A percentile compares a stretch with the other conserved stretches of the same genome.
These are phyloP conservation scores for Hemerocallis citrina DNA, from an alignment of 106 monocot species.

Conservation along the genomic window DNA sequence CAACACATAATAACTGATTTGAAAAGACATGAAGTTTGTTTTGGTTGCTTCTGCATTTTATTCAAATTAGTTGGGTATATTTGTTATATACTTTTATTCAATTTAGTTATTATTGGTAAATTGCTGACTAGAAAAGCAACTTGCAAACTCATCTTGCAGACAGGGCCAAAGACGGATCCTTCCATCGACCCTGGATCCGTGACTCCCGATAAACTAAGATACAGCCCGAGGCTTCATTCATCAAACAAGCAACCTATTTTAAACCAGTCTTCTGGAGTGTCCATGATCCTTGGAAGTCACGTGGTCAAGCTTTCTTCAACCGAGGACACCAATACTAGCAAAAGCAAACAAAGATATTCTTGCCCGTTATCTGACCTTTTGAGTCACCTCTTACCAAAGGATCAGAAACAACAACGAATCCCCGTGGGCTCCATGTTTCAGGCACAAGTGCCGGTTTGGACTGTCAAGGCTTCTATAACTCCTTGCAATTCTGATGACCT, in stretches of 20 bases:
- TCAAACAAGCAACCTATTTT: slow-evolving; percentile 10
- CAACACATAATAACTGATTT: too few relatives aligned
- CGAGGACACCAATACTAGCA: neutral
- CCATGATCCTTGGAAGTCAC: neutral
- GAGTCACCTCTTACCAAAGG: slow-evolving; percentile 4
- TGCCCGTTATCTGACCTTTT: slow-evolving; percentile 3
- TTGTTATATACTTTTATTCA: too few relatives aligned
- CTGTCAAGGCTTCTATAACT: slow-evolving; percentile 8
- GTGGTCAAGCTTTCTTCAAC: neutral
- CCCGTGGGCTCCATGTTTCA: slow-evolving; percentile 27
- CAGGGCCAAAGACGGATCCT: slow-evolving; percentile 23
- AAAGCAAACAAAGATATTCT: slow-evolving; percentile 7
- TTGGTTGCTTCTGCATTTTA: too few relatives aligned
- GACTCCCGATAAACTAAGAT: slow-evolving; percentile 19
- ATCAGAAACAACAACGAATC: neutral
- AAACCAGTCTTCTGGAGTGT: slow-evolving; percentile 9
- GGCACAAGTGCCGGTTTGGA: slow-evolving; percentile 43
- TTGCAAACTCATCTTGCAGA: slow-evolving; percentile 42
- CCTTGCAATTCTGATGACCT: slow-evolving; percentile 18
- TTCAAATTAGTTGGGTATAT: too few relatives aligned
- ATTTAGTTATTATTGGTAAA: too few relatives aligned
- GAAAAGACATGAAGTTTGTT: too few relatives aligned
- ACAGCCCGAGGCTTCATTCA: slow-evolving; percentile 24
- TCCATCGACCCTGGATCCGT: slow-evolving; percentile 5
- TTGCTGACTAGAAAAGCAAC: neutral